A percentile compares a stretch with the other conserved stretches of the same genome.
Evolutionary conservation across 495 filamentous ascomycete genomes (phyloP).

Genomic region (Podospora pseudopauciseta): DNA sequence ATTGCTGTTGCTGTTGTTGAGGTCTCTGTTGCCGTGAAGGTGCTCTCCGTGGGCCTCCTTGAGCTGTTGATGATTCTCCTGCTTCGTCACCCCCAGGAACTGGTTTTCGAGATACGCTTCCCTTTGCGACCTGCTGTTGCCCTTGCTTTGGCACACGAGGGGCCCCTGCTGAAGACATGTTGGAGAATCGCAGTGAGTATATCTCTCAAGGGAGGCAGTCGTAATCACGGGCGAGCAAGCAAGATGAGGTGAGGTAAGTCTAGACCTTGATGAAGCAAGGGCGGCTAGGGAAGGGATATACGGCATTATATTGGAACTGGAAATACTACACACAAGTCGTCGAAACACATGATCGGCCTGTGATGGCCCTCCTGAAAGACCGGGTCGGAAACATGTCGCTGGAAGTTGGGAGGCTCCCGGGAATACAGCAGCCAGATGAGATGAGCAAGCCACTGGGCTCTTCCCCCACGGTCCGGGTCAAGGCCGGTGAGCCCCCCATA

Average conservation of each 20-base stretch:
- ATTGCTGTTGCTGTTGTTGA: background rate
- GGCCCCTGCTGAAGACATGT: background rate
- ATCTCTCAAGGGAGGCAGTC: background rate
- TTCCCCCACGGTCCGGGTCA: background rate
- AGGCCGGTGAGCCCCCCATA: background rate
- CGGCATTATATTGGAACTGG: conserved; percentile 8
- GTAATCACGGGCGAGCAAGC: background rate
- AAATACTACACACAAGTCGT: background rate
- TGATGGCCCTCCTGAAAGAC: background rate
- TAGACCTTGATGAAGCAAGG: background rate
- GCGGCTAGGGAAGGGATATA: background rate
- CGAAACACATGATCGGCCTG: conserved; percentile 7
- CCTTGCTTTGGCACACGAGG: background rate
- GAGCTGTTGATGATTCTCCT: background rate
- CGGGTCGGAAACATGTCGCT: background rate
- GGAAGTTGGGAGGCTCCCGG: conserved; percentile 1
- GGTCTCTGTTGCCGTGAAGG: conserved; percentile 6
- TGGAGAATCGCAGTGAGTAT: background rate
- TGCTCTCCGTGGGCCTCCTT: background rate
- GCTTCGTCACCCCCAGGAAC: background rate
- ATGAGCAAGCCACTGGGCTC: conserved; percentile 3
- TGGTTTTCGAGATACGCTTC: background rate
- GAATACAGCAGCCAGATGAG: background rate
- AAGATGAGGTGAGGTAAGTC: conserved; percentile 2
- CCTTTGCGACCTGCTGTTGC: background rate